These are phyloP conservation scores for Cystobasidium tubakii DNA, from an alignment of 768 basidiomycete species.

Conservation along the genomic window DNA sequence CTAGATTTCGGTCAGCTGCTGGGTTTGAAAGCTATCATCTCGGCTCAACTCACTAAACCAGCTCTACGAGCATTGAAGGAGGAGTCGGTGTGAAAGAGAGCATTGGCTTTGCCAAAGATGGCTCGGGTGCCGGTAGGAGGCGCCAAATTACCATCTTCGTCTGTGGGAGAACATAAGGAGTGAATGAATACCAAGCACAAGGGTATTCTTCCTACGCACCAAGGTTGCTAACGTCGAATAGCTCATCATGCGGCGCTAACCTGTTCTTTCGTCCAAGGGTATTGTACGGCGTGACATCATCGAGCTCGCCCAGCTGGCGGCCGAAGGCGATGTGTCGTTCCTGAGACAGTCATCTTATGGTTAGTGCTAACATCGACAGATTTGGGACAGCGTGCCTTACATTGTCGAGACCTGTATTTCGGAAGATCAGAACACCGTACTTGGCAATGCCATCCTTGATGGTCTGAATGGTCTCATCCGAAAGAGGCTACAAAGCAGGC, in stretches of 20 bases:
- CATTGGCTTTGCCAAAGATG: conserved; percentile 9
- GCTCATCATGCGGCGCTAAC: conserved; percentile 20
- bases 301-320: not conserved
- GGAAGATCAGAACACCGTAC: conserved; percentile 9
- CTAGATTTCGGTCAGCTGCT: not conserved
- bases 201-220: not conserved
- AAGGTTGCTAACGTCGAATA: conserved; percentile 11
- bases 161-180: not conserved
- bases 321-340: conserved; percentile 2
- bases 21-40: too few relatives aligned
- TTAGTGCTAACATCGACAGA: too few relatives aligned
- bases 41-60: not conserved
- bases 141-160: not conserved
- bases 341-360: not conserved
- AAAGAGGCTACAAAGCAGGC: not conserved
- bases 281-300: conserved; percentile 8
- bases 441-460: conserved; percentile 11
- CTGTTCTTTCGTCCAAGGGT: conserved; percentile 8
- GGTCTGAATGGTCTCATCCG: not conserved
- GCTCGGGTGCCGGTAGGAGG: conserved; percentile 10
- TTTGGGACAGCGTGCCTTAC: not conserved
- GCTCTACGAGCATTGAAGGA: conserved; percentile 13
- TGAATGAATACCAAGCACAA: not conserved
- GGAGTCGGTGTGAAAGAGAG: conserved; percentile 11
- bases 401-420: conserved; percentile 12